Evolutionary conservation across 148 eudicot genomes (phyloP).

Genomic region (Oxyria digyna): DNA sequence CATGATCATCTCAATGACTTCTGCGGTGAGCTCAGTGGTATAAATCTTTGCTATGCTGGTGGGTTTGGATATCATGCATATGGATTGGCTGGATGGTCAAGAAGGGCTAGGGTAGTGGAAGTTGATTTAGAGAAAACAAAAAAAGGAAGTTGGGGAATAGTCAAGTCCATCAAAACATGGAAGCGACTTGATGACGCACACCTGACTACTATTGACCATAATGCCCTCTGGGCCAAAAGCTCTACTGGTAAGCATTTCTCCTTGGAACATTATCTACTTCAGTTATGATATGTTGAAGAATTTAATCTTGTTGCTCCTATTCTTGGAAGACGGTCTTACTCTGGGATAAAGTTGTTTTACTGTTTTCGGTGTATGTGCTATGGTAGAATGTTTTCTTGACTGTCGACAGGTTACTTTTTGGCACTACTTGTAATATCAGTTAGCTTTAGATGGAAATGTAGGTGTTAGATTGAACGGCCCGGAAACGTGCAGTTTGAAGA

Average conservation of each 20-base stretch:
- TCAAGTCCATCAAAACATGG: conserved; percentile 76
- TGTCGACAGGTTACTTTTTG: no score
- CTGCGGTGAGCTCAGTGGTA: conserved; percentile 57
- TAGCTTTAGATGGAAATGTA: no score
- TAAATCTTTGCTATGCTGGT: conserved; percentile 83
- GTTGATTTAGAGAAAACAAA: conserved; percentile 47
- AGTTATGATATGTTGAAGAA: not conserved
- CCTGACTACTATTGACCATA: conserved; percentile 49
- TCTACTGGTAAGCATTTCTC: conserved; percentile 27
- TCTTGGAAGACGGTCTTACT: not conserved
- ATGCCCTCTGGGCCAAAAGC: conserved; percentile 64
- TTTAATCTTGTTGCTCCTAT: not conserved
- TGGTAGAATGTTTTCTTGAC: not conserved
- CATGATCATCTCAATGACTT: conserved; percentile 94
- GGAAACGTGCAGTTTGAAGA: not conserved
- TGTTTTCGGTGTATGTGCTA: no score
- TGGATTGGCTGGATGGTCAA: conserved; percentile 85
- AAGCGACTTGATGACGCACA: conserved; percentile 66
- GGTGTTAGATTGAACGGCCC: not conserved
- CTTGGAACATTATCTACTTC: not conserved
- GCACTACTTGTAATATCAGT: not conserved
- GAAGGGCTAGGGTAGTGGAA: conserved; percentile 81
- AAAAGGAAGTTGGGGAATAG: conserved; percentile 58
- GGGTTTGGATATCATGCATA: conserved; percentile 98
- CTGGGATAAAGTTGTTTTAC: not conserved